Evolutionary conservation across 1,139 yeast species (phyloP), one percentile per base, ranked within the genome.

Genomic region (Petasospora rhodanensis): DNA sequence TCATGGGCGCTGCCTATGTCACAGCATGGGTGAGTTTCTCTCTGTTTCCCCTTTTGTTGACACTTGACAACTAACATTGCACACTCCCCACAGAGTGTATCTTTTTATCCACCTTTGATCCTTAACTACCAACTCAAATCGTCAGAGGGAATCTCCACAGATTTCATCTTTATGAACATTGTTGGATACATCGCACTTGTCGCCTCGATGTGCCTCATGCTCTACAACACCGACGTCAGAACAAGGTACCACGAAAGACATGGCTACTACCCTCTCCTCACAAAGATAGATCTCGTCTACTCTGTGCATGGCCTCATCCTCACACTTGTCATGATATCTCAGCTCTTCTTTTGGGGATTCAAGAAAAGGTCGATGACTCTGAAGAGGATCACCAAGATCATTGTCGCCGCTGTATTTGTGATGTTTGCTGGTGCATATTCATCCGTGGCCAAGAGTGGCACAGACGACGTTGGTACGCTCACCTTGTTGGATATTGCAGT

Each of bases 101-200:
- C 75, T 1, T 65, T 65, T 50, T 70, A 70, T 40, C 72, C 75
- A 3, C 66, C 72, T 3, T 31, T 70, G 5, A 28, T 59, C 10
- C 51, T 65, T 10, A 68, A 68, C 35, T 58, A 57, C 43, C 49
- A 41, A 16, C 49, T 58, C 11, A 54, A 51, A 32, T 59, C 70
- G 0, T 53, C 75, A 0, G 66, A 64, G 31, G 71, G 73, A 0
- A 47, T 69, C 3, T 70, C 76, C 0, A 42, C 61, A 4, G 76
- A 70, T 39, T 68, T 61, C 37, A 49, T 66, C 1, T 49, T 61
- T 14, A 36, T 70, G 26, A 70, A 70, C 41, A 54, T 60, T 3
- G 44, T 62, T 2, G 76, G 76, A 0, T 70, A 70, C 37, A 28
- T 59, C 2, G 62, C 68, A 10, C 54, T 68, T 24, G 45, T 67